Percentiles rank a stretch among this genome's conserved stretches.
phyloP scores from a whole-genome alignment of 495 filamentous ascomycete species.

The Margaritispora aquatica region DNA sequence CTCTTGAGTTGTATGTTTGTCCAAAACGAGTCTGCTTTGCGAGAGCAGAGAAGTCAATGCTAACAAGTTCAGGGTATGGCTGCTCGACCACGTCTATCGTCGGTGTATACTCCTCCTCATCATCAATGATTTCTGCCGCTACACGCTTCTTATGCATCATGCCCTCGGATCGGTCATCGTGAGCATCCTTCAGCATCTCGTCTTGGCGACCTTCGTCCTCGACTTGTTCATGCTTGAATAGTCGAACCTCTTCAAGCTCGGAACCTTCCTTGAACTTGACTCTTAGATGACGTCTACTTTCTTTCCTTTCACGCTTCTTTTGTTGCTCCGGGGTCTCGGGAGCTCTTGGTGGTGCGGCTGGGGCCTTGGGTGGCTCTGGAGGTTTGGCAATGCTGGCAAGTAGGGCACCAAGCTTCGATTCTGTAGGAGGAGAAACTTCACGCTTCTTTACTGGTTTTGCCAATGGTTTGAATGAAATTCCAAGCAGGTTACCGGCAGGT shows the following conservation, averaged over 20 bases:
- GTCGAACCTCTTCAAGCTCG: slow-evolving; percentile 61
- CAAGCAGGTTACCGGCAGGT: slow-evolving; percentile 27
- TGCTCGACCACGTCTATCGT: slow-evolving; percentile 15
- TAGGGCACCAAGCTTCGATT: slow-evolving; percentile 33
- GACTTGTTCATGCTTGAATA: slow-evolving; percentile 68
- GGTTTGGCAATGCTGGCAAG: slow-evolving; percentile 62
- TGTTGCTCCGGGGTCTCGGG: slow-evolving; percentile 75
- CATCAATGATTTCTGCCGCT: slow-evolving; percentile 52
- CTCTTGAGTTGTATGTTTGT: slow-evolving; percentile 42
- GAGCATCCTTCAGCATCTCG: slow-evolving; percentile 58
- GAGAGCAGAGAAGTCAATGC: slow-evolving; percentile 46
- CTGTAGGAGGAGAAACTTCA: slow-evolving; percentile 24
- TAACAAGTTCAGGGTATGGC: slow-evolving; percentile 31
- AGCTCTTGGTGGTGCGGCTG: slow-evolving; percentile 45
- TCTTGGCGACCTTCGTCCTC: slow-evolving; percentile 67
- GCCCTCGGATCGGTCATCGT: slow-evolving; percentile 70
- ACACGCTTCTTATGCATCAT: slow-evolving; percentile 65
- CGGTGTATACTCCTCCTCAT: slow-evolving; percentile 45
- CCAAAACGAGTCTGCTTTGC: slow-evolving; percentile 33
- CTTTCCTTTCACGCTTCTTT: slow-evolving; percentile 68
- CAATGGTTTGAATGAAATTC: slow-evolving; percentile 19
- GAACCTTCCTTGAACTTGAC: slow-evolving; percentile 69
- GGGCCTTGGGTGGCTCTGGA: slow-evolving; percentile 47
- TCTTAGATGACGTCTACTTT: slow-evolving; percentile 63
- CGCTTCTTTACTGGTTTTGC: slow-evolving; percentile 31